Evolutionary conservation across 164 flowering plant species (phyloP).

Genomic region (Aristolochia californica): DNA sequence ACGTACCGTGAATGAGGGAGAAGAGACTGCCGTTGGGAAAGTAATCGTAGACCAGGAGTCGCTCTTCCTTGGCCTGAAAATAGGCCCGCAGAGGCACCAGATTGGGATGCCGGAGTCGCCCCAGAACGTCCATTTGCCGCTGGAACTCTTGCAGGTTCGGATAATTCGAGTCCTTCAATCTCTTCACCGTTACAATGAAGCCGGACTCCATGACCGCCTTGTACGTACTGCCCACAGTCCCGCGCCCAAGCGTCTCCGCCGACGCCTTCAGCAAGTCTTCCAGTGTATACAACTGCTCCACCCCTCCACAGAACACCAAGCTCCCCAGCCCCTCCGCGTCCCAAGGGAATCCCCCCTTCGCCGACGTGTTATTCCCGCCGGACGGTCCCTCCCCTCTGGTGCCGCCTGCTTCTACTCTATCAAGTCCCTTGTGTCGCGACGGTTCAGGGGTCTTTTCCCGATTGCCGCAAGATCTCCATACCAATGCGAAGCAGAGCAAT

Average conservation of each 20-base stretch:
- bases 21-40: slow-evolving; percentile 94
- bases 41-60: slow-evolving; percentile 88
- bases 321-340: slow-evolving; percentile 69
- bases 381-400: slow-evolving; percentile 11
- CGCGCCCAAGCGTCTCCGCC: slow-evolving; percentile 90
- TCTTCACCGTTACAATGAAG: slow-evolving; percentile 80
- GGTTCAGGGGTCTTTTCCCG: slow-evolving; percentile 1
- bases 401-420: slow-evolving; percentile 10
- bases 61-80: slow-evolving; percentile 90
- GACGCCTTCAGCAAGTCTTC: slow-evolving; percentile 84
- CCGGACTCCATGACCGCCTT: slow-evolving; percentile 94
- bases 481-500: slow-evolving; percentile 13
- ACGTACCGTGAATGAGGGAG: slow-evolving; percentile 75
- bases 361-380: slow-evolving; percentile 22
- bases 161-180: slow-evolving; percentile 58
- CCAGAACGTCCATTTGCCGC: slow-evolving; percentile 54
- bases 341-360: slow-evolving; percentile 56
- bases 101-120: slow-evolving; percentile 67
- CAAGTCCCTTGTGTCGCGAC: slow-evolving; percentile 12
- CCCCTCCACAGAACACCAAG: slow-evolving; percentile 62
- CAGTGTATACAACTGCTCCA: slow-evolving; percentile 57
- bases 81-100: slow-evolving; percentile 81
- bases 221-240: slow-evolving; percentile 78
- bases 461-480: slow-evolving; percentile 8
- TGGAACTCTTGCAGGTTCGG: slow-evolving; percentile 61